These are phyloP conservation scores for Paecilomyces niveus DNA, from an alignment of 2,329 filamentous ascomycete species.

Conservation along the genomic window DNA sequence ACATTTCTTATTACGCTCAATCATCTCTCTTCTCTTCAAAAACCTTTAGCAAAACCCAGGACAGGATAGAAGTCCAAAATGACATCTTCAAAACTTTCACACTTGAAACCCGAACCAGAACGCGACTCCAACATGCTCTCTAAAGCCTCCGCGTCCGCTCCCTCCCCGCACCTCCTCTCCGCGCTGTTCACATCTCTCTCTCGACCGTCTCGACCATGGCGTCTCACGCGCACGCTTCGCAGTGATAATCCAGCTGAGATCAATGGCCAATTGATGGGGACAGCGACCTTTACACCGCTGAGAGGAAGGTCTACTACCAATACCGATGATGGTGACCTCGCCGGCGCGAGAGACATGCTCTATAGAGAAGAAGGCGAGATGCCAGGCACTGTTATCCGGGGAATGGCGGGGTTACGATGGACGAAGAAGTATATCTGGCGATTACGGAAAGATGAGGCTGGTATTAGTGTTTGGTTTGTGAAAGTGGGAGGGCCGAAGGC, in stretches of 20 bases:
- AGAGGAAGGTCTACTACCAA: slow-evolving; percentile 10
- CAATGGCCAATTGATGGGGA: slow-evolving; percentile 34
- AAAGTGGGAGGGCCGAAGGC: slow-evolving; percentile 19
- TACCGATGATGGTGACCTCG: slow-evolving; percentile 16
- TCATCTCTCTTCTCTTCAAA: no score
- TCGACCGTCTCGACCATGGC: slow-evolving; percentile 23
- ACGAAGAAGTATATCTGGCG: slow-evolving; percentile 42
- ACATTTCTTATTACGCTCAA: no score
- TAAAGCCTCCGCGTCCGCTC: neutral
- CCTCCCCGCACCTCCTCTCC: slow-evolving; percentile 13
- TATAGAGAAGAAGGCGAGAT: slow-evolving; percentile 39
- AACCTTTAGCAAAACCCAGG: neutral
- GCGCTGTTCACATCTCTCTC: slow-evolving; percentile 22
- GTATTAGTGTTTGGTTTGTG: slow-evolving; percentile 40
- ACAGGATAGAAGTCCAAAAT: neutral
- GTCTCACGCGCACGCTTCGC: slow-evolving; percentile 30
- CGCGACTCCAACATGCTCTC: neutral
- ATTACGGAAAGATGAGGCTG: slow-evolving; percentile 12
- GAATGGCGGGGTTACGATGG: slow-evolving; percentile 22
- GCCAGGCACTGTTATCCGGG: slow-evolving; percentile 16
- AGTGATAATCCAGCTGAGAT: slow-evolving; percentile 36
- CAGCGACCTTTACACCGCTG: slow-evolving; percentile 29
- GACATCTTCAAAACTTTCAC: neutral
- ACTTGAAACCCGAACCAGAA: neutral
- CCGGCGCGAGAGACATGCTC: slow-evolving; percentile 20